Percentiles rank a stretch among this genome's conserved stretches.
phyloP scores from a whole-genome alignment of 371 early-diverging fungal genomes.

The Batrachochytrium dendrobatidis region DNA sequence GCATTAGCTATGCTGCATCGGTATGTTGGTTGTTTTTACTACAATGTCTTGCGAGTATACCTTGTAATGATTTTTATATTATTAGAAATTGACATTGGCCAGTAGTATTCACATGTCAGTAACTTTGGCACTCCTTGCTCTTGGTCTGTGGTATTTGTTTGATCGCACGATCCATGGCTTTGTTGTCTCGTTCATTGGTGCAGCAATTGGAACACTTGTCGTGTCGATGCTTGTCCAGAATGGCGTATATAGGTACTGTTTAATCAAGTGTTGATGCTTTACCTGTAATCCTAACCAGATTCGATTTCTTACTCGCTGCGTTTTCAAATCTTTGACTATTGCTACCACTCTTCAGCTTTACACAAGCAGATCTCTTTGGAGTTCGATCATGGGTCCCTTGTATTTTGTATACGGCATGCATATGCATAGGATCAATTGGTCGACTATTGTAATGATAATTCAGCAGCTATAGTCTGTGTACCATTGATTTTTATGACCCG shows the following conservation, averaged over 20 bases:
- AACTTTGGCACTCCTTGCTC: constrained; percentile 43
- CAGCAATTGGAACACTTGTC: constrained; percentile 43
- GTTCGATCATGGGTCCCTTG: constrained; percentile 54
- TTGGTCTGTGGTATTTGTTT: constrained; percentile 56
- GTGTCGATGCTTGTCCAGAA: constrained; percentile 41
- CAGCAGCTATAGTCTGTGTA: no score
- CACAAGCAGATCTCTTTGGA: constrained; percentile 48
- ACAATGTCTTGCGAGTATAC: no score
- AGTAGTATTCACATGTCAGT: constrained; percentile 43
- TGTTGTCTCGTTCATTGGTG: constrained; percentile 37
- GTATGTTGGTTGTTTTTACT: constrained; percentile 10
- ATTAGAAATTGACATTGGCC: constrained; percentile 44
- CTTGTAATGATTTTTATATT: neutral
- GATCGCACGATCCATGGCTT: constrained; percentile 55
- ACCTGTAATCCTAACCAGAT: neutral
- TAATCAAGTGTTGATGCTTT: no score
- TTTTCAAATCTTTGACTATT: neutral
- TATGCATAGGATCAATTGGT: constrained; percentile 54
- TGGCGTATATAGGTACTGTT: constrained; percentile 47
- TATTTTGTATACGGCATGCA: constrained; percentile 46
- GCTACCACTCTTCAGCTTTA: constrained; percentile 24
- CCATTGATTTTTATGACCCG: no score
- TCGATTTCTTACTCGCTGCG: constrained; percentile 5
- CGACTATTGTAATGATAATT: constrained; percentile 26
- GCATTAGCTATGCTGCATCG: constrained; percentile 50